Conservation (phyloP, 129 eudicot genomes). For the Helianthus tuberosus region DNA sequence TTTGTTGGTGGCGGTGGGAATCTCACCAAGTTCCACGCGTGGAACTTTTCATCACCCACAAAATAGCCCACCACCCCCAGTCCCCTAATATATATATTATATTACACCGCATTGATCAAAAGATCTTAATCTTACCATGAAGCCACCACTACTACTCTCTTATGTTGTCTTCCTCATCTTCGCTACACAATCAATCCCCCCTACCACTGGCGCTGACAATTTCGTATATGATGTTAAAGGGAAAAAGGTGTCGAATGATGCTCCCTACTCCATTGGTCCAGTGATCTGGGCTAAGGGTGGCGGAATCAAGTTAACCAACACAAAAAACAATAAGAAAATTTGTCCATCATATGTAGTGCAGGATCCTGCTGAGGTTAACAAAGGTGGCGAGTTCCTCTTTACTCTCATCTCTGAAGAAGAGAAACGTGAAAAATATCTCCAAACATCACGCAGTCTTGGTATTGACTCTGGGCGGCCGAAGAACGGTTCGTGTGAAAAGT, state of each 20-base stretch:
- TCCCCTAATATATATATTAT: too few relatives aligned
- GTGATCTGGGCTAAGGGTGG: constrained; percentile 16
- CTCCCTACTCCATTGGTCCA: constrained; percentile 18
- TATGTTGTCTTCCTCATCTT: background rate
- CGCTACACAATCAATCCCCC: background rate
- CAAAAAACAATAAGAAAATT: background rate
- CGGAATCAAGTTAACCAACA: constrained; percentile 24
- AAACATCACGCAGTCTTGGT: constrained; percentile 3
- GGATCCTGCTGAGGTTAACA: background rate
- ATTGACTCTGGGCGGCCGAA: background rate
- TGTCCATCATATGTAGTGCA: background rate
- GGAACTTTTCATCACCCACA: too few relatives aligned
- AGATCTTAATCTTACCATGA: background rate
- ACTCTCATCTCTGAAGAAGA: background rate
- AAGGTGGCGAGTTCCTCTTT: constrained; percentile 4
- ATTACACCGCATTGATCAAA: background rate
- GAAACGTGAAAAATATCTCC: constrained; percentile 5
- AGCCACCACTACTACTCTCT: background rate
- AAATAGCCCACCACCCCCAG: too few relatives aligned
- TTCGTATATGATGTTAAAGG: constrained; percentile 9
- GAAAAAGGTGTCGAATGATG: constrained; percentile 11
- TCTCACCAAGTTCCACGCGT: too few relatives aligned
- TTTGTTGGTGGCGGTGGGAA: too few relatives aligned
- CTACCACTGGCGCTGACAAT: background rate
- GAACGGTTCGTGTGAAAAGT: background rate